Evolutionary conservation across 176 grass and related monocot genomes (phyloP).

Genomic region (Oryza rufipogon): DNA sequence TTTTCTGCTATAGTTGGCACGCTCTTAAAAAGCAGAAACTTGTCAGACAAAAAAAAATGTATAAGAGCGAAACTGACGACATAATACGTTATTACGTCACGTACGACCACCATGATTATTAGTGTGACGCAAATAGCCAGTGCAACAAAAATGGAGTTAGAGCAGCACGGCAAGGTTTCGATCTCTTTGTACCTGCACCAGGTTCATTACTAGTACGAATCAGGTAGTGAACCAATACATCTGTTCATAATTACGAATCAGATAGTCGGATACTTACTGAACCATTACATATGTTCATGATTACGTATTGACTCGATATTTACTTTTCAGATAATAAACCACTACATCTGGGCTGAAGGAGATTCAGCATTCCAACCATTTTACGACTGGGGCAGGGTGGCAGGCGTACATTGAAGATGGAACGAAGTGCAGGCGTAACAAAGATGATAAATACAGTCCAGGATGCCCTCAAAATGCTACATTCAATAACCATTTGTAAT

Average conservation of each 20-base stretch:
- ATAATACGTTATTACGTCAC: background rate
- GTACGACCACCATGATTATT: background rate
- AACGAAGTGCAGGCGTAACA: background rate
- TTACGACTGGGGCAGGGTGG: slow-evolving; percentile 6
- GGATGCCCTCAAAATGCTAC: slow-evolving; percentile 37
- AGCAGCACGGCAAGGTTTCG: background rate
- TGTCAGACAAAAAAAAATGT: background rate
- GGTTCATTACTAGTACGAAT: background rate
- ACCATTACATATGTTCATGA: background rate
- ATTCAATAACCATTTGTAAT: slow-evolving; percentile 47
- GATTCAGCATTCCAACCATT: background rate
- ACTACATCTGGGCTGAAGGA: slow-evolving; percentile 6
- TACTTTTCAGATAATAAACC: background rate
- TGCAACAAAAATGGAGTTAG: background rate
- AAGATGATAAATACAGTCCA: slow-evolving; percentile 23
- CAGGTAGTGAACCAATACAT: background rate
- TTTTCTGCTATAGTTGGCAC: background rate
- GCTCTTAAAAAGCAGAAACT: background rate
- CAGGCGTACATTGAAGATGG: background rate
- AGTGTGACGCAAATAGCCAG: background rate
- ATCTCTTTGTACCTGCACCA: background rate
- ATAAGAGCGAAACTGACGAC: background rate
- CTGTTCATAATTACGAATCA: background rate
- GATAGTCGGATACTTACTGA: too few relatives aligned
- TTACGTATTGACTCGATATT: background rate